Base-by-base conservation (phyloP, 208 protist species). In the Sergeia podlipaevii region DNA sequence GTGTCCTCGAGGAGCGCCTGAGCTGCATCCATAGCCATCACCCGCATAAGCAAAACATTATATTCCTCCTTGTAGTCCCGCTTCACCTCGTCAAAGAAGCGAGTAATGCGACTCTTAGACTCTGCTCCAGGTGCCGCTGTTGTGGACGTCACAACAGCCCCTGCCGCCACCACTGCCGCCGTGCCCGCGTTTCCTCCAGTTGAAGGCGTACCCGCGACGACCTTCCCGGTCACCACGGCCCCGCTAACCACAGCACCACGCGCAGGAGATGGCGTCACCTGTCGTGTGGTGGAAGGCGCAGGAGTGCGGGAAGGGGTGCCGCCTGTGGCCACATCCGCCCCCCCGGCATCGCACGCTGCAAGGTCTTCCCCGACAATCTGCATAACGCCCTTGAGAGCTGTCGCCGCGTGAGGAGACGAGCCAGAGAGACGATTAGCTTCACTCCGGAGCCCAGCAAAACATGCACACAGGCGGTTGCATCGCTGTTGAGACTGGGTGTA, bases 361-460 rank as follows among this genome's bases (percentile, higher is more conserved):
- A n/a, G n/a, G n/a, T n/a, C n/a, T n/a, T n/a, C n/a, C n/a, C n/a
- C n/a, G n/a, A n/a, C 28, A 18, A 15, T 21, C 4, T 6, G 42
- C 4, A 5, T 33, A 29, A 45, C 29, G 3, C 36, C 38, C 10
- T 8, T 30, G 32, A 60, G 34, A 27, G 57, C 26, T 13, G 42
- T 30, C 7, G 39, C 54, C 8, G 62, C 65, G 23, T 41, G 15
- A n/a, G 53, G 43, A 36, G 24, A 62, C 10, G 30, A 48, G 18
- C 46, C 60, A n/a, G 39, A 50, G 27, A 65, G 29, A 10, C n/a
- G 13, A 45, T 53, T 30, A n/a, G 65, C 47, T 50, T 81, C 64
- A n/a, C 41, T 62, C n/a, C 67, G 51, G 39, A 87, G 42, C 0
- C 29, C 46, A 15, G 79, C 56, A n/a, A 87, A 51, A 32, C 53